These are phyloP conservation scores for Plantago rigida DNA, from an alignment of 305 asterid genomes.

Conservation along the genomic window DNA sequence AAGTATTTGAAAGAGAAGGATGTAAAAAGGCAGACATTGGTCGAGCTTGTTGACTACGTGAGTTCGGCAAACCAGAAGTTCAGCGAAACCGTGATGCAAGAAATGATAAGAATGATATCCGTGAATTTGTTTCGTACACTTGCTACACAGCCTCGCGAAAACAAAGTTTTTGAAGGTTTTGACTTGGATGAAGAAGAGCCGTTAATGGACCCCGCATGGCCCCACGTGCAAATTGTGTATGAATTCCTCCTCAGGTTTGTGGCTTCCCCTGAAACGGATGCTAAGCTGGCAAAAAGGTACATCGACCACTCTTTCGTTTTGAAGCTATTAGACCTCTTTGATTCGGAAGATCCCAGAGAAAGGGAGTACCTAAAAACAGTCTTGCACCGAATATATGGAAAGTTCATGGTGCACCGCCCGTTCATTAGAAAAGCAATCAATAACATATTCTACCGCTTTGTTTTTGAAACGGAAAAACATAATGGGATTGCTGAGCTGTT, in stretches of 20 bases:
- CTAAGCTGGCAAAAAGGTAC: conserved; percentile 81
- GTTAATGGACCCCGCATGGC: conserved; percentile 83
- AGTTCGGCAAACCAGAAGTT: conserved; percentile 69
- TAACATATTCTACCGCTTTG: conserved; percentile 64
- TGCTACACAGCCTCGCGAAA: conserved; percentile 67
- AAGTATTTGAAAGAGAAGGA: conserved; percentile 80
- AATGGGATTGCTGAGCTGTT: conserved; percentile 81
- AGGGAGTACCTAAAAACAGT: conserved; percentile 77
- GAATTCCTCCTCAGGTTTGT: conserved; percentile 82
- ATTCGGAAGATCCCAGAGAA: conserved; percentile 86
- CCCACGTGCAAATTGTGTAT: conserved; percentile 81
- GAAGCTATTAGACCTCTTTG: conserved; percentile 67
- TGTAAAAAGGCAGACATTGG: conserved; percentile 70
- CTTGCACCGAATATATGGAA: conserved; percentile 76
- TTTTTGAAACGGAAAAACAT: conserved; percentile 83
- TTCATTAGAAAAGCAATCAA: conserved; percentile 76
- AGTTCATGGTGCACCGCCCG: conserved; percentile 95
- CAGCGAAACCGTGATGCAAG: conserved; percentile 67
- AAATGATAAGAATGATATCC: conserved; percentile 62
- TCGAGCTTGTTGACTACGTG: conserved; percentile 73
- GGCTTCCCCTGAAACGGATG: conserved; percentile 88
- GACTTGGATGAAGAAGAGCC: conserved; percentile 92
- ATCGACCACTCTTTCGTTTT: conserved; percentile 74
- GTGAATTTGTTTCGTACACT: conserved; percentile 63
- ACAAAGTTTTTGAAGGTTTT: conserved; percentile 58